A percentile compares a stretch with the other conserved stretches of the same genome.
Conservation (phyloP, 768 basidiomycete species). For the Pleurotus ostreatus region DNA sequence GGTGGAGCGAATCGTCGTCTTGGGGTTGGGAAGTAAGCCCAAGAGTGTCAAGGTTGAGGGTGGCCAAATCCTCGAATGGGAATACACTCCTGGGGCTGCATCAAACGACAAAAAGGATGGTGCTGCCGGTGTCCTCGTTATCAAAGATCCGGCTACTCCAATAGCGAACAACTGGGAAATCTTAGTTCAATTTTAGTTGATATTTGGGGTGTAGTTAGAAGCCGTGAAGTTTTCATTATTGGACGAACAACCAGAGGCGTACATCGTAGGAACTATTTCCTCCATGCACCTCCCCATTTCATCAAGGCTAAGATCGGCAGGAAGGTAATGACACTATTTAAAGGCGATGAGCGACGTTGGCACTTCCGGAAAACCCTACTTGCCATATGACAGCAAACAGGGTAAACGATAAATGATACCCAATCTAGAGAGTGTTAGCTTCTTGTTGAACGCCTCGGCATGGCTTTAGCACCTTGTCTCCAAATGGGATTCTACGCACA, state of each 20-base stretch:
- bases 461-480: slow-evolving; percentile 21
- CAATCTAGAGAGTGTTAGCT: slow-evolving; percentile 19
- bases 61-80: slow-evolving; percentile 58
- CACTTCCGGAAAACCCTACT: not conserved
- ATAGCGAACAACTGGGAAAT: slow-evolving; percentile 68
- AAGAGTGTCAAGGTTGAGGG: slow-evolving; percentile 50
- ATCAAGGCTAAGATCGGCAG: slow-evolving; percentile 29
- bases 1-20: slow-evolving; percentile 78
- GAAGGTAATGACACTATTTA: slow-evolving; percentile 24
- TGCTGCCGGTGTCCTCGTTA: slow-evolving; percentile 59
- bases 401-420: slow-evolving; percentile 33
- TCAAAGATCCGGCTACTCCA: slow-evolving; percentile 69
- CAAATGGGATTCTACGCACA: slow-evolving; percentile 28
- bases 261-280: slow-evolving; percentile 9
- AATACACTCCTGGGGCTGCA: slow-evolving; percentile 56
- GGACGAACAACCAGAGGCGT: too few relatives aligned
- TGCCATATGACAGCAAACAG: slow-evolving; percentile 33
- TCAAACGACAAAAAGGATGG: slow-evolving; percentile 59
- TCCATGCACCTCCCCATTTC: slow-evolving; percentile 30
- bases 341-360: not conserved
- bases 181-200: slow-evolving; percentile 19
- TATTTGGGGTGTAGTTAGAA: not conserved
- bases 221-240: not conserved
- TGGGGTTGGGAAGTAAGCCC: slow-evolving; percentile 68
- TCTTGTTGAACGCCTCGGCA: not conserved